A percentile compares a stretch with the other conserved stretches of the same genome.
Evolutionary conservation across 2,329 filamentous ascomycete species (phyloP).

Genomic region (Colletotrichum sp.): DNA sequence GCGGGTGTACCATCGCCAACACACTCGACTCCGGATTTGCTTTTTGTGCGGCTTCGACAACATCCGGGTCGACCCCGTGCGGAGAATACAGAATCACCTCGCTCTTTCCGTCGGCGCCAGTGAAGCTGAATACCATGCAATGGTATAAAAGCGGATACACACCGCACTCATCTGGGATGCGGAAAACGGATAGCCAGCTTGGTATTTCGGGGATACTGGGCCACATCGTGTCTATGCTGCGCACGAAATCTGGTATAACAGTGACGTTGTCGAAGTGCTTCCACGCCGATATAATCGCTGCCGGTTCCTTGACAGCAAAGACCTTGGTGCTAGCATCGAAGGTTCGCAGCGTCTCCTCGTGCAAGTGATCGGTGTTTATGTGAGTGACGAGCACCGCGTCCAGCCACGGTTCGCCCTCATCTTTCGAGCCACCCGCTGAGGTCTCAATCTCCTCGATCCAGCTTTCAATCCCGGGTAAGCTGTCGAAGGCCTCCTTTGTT

Average conservation of each 20-base stretch:
- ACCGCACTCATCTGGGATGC: neutral
- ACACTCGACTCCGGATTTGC: neutral
- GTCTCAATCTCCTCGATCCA: neutral
- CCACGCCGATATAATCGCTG: neutral
- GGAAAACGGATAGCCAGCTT: neutral
- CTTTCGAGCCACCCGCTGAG: neutral
- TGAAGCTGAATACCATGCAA: neutral
- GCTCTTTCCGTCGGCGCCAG: neutral
- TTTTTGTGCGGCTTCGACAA: neutral
- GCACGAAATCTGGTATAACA: neutral
- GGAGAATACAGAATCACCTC: neutral
- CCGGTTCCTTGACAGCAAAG: neutral
- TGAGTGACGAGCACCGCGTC: constrained; percentile 5
- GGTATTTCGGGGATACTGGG: neutral
- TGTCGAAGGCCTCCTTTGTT: neutral
- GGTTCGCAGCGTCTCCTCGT: neutral
- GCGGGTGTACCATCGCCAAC: neutral
- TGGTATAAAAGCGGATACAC: neutral
- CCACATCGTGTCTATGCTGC: neutral
- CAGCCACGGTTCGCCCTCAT: neutral
- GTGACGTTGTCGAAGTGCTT: neutral
- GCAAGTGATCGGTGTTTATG: neutral
- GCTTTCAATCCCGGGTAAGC: neutral
- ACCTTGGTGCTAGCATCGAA: neutral
- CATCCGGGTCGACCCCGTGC: neutral